These are phyloP conservation scores for Lenzites betulinus DNA, from an alignment of 768 basidiomycete species.

Conservation along the genomic window DNA sequence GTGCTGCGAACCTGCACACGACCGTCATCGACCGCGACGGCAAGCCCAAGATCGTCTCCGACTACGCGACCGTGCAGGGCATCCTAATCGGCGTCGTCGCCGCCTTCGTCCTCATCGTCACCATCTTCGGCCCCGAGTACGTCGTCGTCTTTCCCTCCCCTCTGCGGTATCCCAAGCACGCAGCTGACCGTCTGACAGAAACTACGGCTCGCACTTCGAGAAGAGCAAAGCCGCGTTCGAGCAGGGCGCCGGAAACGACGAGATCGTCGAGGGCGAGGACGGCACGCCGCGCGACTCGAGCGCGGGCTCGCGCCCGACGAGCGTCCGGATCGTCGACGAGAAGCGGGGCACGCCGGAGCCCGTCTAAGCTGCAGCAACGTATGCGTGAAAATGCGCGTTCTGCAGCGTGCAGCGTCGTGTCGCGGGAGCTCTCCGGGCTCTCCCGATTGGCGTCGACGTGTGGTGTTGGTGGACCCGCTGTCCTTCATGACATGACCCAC, in stretches of 20 bases:
- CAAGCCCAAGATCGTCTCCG: slow-evolving; percentile 36
- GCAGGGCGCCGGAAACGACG: slow-evolving; percentile 61
- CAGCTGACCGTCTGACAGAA: slow-evolving; percentile 21
- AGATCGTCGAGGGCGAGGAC: slow-evolving; percentile 37
- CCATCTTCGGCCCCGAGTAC: slow-evolving; percentile 77
- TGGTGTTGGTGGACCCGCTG: background rate
- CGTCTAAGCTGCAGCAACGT: background rate
- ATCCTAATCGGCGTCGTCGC: slow-evolving; percentile 86
- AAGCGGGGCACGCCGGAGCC: slow-evolving; percentile 22
- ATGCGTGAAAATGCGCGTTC: background rate
- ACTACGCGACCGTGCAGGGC: slow-evolving; percentile 65
- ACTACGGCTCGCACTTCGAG: slow-evolving; percentile 71
- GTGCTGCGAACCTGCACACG: slow-evolving; percentile 40
- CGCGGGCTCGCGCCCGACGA: slow-evolving; percentile 19
- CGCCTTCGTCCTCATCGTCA: slow-evolving; percentile 73
- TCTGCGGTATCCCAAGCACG: no score
- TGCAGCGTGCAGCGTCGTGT: background rate
- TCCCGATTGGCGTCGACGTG: background rate
- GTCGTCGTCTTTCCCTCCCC: slow-evolving; percentile 34
- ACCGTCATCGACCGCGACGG: slow-evolving; percentile 35
- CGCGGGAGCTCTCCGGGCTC: background rate
- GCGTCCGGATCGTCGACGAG: slow-evolving; percentile 19
- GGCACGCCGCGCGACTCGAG: background rate
- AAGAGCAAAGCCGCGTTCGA: slow-evolving; percentile 79
- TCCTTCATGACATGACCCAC: background rate